Conservation (phyloP, 768 basidiomycete genomes). For the Tricholoma terreum region DNA sequence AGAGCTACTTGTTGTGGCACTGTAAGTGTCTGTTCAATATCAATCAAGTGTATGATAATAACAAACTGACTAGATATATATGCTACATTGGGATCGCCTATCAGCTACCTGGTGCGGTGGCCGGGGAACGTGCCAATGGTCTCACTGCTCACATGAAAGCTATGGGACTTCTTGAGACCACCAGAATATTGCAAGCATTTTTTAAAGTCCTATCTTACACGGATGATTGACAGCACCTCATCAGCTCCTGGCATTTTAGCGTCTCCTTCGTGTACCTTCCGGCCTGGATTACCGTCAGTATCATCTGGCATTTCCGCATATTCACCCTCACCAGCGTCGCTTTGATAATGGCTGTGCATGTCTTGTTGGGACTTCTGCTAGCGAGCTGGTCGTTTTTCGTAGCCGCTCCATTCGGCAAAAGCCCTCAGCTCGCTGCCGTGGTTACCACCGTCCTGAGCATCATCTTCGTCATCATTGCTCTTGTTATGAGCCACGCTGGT, state of each 20-base stretch:
- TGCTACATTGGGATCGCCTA: constrained; percentile 73
- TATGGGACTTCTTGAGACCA: constrained; percentile 74
- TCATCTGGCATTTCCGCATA: constrained; percentile 67
- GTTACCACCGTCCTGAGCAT: constrained; percentile 63
- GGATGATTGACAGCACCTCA: not conserved
- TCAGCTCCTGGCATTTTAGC: constrained; percentile 63
- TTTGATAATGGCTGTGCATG: constrained; percentile 59
- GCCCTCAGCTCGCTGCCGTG: constrained; percentile 69
- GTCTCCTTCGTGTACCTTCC: constrained; percentile 69
- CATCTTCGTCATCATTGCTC: constrained; percentile 62
- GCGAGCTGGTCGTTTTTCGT: constrained; percentile 73
- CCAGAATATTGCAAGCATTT: constrained; percentile 53
- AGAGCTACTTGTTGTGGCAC: constrained; percentile 59
- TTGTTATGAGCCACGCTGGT: constrained; percentile 44
- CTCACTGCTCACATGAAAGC: constrained; percentile 74
- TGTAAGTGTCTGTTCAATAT: constrained; percentile 39
- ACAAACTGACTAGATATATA: constrained; percentile 48
- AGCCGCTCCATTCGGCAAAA: constrained; percentile 67
- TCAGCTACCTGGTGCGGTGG: constrained; percentile 70
- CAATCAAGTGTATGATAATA: not conserved
- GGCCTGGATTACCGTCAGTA: constrained; percentile 66
- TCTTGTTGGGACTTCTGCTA: constrained; percentile 64
- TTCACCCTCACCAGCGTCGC: constrained; percentile 58
- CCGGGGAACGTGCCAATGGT: constrained; percentile 59
- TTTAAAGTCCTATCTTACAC: not conserved